Evolutionary conservation across 805 yeast genomes (phyloP), one percentile per base, ranked within the genome.

Genomic region (Candida odintsovae): DNA sequence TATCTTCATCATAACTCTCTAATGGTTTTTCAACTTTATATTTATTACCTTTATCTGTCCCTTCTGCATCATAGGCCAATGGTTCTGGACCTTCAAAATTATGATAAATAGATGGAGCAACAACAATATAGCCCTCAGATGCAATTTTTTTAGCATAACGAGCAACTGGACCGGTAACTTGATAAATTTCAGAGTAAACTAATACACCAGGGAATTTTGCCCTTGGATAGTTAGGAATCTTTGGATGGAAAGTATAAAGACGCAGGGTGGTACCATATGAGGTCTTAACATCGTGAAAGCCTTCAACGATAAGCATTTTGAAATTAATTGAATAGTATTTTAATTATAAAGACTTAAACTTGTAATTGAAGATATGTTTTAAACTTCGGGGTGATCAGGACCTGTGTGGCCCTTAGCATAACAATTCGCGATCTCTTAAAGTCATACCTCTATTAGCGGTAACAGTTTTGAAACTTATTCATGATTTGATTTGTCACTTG

Each of bases 161-260:
- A 6, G 85, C 68, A 25, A 86, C 95, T 4, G 95, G 94, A 0
- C 95, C 95, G 8, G 88, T 82, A 15, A 71, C 92, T 64, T 86
- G 95, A 64, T 86, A 86, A 54, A 86, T 86, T 63, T 86, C 95
- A 46, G 87, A 79, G 66, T 80, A 86, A 15, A 85, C 87, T 29
- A 86, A 65, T 2, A 86, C 94, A 36, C 86, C 95, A 1, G 95
- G 94, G 59, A 85, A 86, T 59, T 80, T 82, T 46, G 86, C 94
- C 36, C 73, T 65, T n/a, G 94, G 92, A 65, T 83, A 85, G 45
- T 82, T 82, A 36, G 82, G 77, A 43, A 86, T 73, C 53, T 72
- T 76, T 13, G 95, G 95, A 44, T 82, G 85, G 63, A 64, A 85
- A 19, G 78, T 73, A 64, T 70, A 82, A 37, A 86, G 67, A 47